phyloP scores from a whole-genome alignment of 1,284 basidiomycete species.

The Trichosporon faecale region DNA sequence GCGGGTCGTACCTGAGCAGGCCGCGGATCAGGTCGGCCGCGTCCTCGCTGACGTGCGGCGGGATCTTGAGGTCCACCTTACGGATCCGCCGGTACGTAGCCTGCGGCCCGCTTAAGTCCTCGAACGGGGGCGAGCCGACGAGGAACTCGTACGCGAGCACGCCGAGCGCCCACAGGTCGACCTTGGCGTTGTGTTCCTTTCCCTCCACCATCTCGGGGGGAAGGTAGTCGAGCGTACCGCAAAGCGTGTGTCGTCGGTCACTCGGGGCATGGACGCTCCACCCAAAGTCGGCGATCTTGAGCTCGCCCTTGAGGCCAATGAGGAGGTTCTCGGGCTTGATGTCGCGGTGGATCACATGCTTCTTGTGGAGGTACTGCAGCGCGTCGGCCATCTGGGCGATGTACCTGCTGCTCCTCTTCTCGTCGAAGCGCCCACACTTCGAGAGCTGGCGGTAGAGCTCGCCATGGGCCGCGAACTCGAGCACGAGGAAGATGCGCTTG shows the following conservation, averaged over 20 bases:
- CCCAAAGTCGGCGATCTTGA: conserved; percentile 98
- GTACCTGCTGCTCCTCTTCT: conserved; percentile 78
- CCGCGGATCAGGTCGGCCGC: conserved; percentile 67
- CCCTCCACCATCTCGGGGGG: conserved; percentile 98
- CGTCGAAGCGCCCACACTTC: conserved; percentile 79
- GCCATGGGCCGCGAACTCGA: conserved; percentile 93
- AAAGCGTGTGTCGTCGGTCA: conserved; percentile 80
- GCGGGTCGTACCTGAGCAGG: conserved; percentile 84
- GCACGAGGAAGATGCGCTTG: conserved; percentile 91
- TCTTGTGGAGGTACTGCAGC: conserved; percentile 83
- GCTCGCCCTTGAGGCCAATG: conserved; percentile 85
- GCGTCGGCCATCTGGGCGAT: conserved; percentile 99
- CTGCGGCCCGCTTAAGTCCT: conserved; percentile 71
- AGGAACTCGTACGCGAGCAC: conserved; percentile 96
- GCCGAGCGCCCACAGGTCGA: conserved; percentile 93
- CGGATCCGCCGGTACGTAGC: conserved; percentile 77
- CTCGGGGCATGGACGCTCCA: conserved; percentile 98
- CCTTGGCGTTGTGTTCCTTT: conserved; percentile 52
- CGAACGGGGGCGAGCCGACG: conserved; percentile 88
- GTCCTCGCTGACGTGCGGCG: conserved; percentile 62
- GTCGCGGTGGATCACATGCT: conserved; percentile 97
- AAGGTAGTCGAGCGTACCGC: conserved; percentile 94
- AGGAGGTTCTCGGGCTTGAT: conserved; percentile 99
- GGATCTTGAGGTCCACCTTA: conserved; percentile 72
- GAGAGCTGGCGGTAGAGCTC: conserved; percentile 94